Percentiles rank a stretch among this genome's conserved stretches.
phyloP scores from a whole-genome alignment of 192 early-diverging fungal genomes.

The Coemansia sp. region DNA sequence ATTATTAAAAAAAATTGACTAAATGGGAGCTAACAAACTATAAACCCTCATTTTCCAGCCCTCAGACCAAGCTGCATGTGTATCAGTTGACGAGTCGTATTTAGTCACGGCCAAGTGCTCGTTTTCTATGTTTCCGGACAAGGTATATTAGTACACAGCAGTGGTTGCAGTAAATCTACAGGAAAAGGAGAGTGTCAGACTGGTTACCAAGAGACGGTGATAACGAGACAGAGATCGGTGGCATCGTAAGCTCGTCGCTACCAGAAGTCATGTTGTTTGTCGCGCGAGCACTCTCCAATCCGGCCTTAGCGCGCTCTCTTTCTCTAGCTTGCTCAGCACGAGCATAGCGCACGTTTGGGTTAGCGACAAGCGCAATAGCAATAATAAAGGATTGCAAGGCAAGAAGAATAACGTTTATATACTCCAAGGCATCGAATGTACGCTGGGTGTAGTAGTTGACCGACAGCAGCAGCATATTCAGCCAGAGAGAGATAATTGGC shows the following conservation, averaged over 20 bases:
- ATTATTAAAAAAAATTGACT: no score
- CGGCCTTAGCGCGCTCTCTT: neutral
- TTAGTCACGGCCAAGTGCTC: no score
- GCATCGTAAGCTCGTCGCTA: neutral
- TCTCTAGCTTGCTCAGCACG: neutral
- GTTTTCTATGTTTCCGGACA: no score
- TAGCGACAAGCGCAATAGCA: slow-evolving; percentile 26
- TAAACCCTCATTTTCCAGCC: no score
- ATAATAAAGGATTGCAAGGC: slow-evolving; percentile 30
- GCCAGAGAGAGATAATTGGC: slow-evolving; percentile 35
- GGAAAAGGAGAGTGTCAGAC: no score
- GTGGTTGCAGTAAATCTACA: no score
- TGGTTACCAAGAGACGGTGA: no score
- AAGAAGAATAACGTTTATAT: slow-evolving; percentile 23
- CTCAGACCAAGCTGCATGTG: no score
- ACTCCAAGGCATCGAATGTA: slow-evolving; percentile 18
- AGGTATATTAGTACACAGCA: no score
- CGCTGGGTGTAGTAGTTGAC: slow-evolving; percentile 18
- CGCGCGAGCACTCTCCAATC: neutral
- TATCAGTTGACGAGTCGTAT: no score
- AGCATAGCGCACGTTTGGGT: slow-evolving; percentile 13
- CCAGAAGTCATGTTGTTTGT: neutral
- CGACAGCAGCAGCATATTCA: slow-evolving; percentile 18
- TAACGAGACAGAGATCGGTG: slow-evolving; percentile 1
- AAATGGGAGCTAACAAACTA: no score